Conservation (phyloP, 23 red algal species). For the Cyanidiococcus yangmingshanensis region DNA sequence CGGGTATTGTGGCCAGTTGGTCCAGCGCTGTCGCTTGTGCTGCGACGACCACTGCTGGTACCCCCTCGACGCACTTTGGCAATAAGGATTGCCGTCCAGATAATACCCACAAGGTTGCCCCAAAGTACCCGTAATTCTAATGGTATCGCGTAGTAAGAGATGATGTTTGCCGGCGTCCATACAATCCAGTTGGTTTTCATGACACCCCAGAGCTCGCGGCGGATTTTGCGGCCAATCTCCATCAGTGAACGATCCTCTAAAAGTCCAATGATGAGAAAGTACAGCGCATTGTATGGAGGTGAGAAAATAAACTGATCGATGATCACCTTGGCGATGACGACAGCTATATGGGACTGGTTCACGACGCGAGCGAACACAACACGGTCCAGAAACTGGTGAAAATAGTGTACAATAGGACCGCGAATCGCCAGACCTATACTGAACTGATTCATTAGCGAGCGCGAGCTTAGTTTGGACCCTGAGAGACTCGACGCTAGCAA, state of each 20-base stretch:
- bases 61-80: constrained; percentile 18
- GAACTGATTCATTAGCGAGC: constrained; percentile 61
- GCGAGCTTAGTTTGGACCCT: constrained; percentile 14
- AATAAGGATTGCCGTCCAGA: constrained; percentile 51
- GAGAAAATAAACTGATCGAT: constrained; percentile 87
- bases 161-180: constrained; percentile 82
- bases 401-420: constrained; percentile 71
- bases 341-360: constrained; percentile 7
- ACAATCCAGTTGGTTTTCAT: constrained; percentile 76
- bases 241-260: constrained; percentile 24
- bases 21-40: not conserved
- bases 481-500: constrained; percentile 42
- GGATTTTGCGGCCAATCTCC: constrained; percentile 38
- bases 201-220: constrained; percentile 40
- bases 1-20: not conserved
- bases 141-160: constrained; percentile 68
- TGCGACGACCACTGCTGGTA: not conserved
- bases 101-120: constrained; percentile 31
- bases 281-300: constrained; percentile 67
- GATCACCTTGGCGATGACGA: constrained; percentile 62
- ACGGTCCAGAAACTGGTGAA: constrained; percentile 70
- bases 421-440: constrained; percentile 47
- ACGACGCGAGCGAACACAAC: constrained; percentile 36
- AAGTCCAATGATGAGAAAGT: constrained; percentile 48
- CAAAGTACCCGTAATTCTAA: constrained; percentile 70